Evolutionary conservation across 2,329 filamentous ascomycete genomes (phyloP), one percentile per base, ranked within the genome.

Genomic region (Helminthosporium solani): DNA sequence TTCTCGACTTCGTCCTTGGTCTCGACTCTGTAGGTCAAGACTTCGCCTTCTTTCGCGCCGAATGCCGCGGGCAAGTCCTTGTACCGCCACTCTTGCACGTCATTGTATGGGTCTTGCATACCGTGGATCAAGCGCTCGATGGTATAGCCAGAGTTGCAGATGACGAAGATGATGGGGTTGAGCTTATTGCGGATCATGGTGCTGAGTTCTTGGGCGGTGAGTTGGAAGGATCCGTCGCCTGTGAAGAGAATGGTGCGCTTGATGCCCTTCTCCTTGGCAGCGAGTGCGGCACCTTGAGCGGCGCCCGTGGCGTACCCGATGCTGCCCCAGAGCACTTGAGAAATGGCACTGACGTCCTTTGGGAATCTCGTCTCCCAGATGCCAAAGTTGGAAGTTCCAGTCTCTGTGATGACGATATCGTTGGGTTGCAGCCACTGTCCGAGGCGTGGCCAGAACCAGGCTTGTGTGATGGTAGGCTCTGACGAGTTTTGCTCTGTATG

Each of bases 101-200:
- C 88, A 64, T 96, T 95, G 75, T 95, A 95, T 20, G 65, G 67
- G 25, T 82, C 87, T 7, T 90, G 76, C 83, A 86, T 86, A 42
- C 89, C 89, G 70, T 95, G 90, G 61, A 95, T 95, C 67, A 83
- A 87, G 23, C 90, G 83, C 73, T 96, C 90, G 66, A 95, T 94
- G 8, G 90, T 94, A 73, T 88, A 95, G 9, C 90, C 90, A 33
- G 91, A 83, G 67, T 95, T 95, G 77, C 87, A 90, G 56, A 95
- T 86, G 52, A 94, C 78, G 67, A 95, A 92, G 52, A 95, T 84
- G 61, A 90, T 92, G 16, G 88, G 82, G 51, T 85, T 84, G 46
- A 95, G 75, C 19, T 80, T 77, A 49, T 88, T 84, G 23, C 85
- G 80, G 53, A 95, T 81, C 79, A 95, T 92, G 9, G 89, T 94